Conservation (phyloP, 1,284 basidiomycete species). For the Ceratobasidium sp. region DNA sequence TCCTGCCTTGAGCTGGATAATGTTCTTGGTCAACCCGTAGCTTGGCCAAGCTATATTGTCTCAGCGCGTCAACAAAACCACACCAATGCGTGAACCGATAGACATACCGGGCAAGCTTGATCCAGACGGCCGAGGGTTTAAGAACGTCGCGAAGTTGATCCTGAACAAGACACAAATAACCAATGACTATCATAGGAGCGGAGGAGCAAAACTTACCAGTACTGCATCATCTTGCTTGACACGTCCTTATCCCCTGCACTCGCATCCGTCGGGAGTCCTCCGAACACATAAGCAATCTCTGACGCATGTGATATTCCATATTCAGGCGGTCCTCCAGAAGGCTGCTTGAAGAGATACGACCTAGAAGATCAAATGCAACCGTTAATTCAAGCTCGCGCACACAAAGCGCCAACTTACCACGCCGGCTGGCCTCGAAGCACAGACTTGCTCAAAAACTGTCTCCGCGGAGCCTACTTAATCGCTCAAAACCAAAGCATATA, state of each 20-base stretch:
- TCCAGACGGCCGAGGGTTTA: constrained; percentile 7
- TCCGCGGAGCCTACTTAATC: constrained; percentile 11
- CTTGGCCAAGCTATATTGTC: not conserved
- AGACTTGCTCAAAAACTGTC: constrained; percentile 2
- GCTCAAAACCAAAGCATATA: not conserved
- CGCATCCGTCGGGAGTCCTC: not conserved
- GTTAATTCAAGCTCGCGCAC: not conserved
- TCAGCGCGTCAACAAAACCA: not conserved
- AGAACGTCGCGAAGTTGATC: constrained; percentile 1
- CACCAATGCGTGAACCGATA: no score
- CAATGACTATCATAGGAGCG: not conserved
- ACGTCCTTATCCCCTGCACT: not conserved
- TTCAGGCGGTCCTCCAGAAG: not conserved
- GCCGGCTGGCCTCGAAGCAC: not conserved
- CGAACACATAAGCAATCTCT: constrained; percentile 17
- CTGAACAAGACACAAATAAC: not conserved
- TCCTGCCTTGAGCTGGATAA: not conserved
- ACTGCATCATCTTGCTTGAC: constrained; percentile 5
- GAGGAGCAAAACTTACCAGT: not conserved
- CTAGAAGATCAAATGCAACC: not conserved
- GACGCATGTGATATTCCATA: constrained; percentile 4
- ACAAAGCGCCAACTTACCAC: not conserved
- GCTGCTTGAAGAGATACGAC: constrained; percentile 8
- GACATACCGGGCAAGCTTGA: constrained; percentile 5
- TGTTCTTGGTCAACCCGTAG: not conserved